phyloP scores from a whole-genome alignment of 192 early-diverging fungal species.

The Rhizoclosmatium globosum region DNA sequence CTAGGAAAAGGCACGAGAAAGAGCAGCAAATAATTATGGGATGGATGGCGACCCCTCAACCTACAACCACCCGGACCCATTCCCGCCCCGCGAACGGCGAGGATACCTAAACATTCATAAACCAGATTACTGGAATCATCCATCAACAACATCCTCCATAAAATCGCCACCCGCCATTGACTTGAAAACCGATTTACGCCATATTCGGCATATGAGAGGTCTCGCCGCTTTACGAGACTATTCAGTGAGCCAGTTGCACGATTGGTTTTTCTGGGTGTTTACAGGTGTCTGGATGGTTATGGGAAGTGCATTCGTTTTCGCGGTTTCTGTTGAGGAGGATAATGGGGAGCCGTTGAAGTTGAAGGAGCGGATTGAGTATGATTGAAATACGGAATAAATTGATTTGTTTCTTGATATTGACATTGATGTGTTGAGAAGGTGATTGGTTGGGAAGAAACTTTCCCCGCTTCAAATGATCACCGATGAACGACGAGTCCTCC shows the following conservation, averaged over 20 bases:
- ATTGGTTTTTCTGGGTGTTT: constrained; percentile 16
- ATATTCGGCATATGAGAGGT: background rate
- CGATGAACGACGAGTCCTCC: constrained; percentile 1
- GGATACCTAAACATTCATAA: background rate
- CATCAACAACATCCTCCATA: background rate
- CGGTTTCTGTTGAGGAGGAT: background rate
- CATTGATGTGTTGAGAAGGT: too few species aligned
- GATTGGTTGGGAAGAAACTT: too few species aligned
- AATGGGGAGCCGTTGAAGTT: too few species aligned
- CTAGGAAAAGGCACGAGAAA: constrained; percentile 4
- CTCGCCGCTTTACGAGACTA: background rate
- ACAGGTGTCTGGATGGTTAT: constrained; percentile 18
- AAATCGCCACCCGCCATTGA: background rate
- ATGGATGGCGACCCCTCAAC: background rate
- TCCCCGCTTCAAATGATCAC: background rate
- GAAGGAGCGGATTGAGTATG: background rate
- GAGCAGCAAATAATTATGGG: background rate
- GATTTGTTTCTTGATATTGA: too few species aligned
- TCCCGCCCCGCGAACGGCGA: background rate
- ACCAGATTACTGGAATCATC: background rate
- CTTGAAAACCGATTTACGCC: background rate
- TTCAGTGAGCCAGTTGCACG: background rate
- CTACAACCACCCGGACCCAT: background rate
- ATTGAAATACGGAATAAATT: background rate
- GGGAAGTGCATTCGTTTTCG: constrained; percentile 4